phyloP scores from a whole-genome alignment of 2,329 filamentous ascomycete species.

The Aspergillus brunneoviolaceus region DNA sequence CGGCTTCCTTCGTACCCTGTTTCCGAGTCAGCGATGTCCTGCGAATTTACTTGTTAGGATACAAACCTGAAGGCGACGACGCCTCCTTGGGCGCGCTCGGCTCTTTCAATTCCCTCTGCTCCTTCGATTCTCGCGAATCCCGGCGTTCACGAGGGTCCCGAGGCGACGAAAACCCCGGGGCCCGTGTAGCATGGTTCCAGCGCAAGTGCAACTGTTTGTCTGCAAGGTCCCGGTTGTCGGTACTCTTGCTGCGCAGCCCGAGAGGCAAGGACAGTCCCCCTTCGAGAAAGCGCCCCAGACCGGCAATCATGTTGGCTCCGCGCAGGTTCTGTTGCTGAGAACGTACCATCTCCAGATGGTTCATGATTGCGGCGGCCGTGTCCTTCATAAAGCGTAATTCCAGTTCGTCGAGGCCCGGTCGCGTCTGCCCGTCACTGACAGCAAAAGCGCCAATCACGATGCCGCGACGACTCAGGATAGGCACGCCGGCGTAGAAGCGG shows the following conservation, averaged over 20 bases:
- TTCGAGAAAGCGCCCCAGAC: constrained; percentile 12
- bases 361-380: constrained; percentile 12
- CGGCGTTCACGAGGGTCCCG: not conserved
- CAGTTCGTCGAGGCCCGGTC: not conserved
- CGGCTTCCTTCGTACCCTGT: not conserved
- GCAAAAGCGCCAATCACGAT: constrained; percentile 12
- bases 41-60: not conserved
- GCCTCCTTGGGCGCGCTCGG: not conserved
- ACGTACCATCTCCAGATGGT: constrained; percentile 12
- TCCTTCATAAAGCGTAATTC: constrained; percentile 14
- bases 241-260: constrained; percentile 2
- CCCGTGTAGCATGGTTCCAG: not conserved
- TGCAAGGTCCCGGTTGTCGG: not conserved
- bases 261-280: not conserved
- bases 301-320: constrained; percentile 13
- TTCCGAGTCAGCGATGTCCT: not conserved
- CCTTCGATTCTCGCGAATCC: not conserved
- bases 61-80: not conserved
- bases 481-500: constrained; percentile 20
- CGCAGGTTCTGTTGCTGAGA: constrained; percentile 12
- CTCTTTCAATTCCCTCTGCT: not conserved
- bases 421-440: constrained; percentile 7
- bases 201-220: not conserved
- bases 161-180: not conserved
- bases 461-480: constrained; percentile 11